Conservation (phyloP, 345 rosid genomes). For the Salix arbutifolia region DNA sequence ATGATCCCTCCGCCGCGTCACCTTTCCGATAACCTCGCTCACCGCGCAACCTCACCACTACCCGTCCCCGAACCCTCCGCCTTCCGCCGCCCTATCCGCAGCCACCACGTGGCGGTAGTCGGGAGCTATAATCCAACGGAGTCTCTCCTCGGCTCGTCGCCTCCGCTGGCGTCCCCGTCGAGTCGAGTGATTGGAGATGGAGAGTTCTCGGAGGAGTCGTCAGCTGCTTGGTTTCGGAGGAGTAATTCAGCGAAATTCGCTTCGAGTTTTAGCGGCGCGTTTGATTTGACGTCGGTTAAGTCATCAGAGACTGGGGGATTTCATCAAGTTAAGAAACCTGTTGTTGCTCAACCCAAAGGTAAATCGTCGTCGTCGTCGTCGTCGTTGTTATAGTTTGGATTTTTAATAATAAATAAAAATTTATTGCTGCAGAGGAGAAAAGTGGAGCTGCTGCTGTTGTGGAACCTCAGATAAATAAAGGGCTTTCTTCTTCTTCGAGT, state of each 20-base stretch:
- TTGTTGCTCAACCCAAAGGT: neutral
- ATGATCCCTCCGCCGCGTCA: slow-evolving; percentile 76
- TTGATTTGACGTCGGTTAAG: slow-evolving; percentile 53
- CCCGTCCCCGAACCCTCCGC: slow-evolving; percentile 32
- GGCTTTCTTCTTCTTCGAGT: neutral
- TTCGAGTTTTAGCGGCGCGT: slow-evolving; percentile 63
- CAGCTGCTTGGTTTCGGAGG: slow-evolving; percentile 45
- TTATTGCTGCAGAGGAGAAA: slow-evolving; percentile 9
- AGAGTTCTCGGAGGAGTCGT: slow-evolving; percentile 51
- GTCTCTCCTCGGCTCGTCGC: slow-evolving; percentile 51
- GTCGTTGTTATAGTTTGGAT: neutral
- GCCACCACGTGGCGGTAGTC: slow-evolving; percentile 23
- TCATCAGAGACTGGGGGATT: slow-evolving; percentile 11
- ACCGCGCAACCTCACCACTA: slow-evolving; percentile 56
- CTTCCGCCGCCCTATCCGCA: slow-evolving; percentile 25
- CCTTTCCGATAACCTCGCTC: slow-evolving; percentile 47
- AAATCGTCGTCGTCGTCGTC: no score
- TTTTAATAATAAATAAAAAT: neutral
- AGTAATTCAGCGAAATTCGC: slow-evolving; percentile 55
- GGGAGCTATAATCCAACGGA: slow-evolving; percentile 68
- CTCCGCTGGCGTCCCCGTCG: slow-evolving; percentile 26
- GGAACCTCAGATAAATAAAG: slow-evolving; percentile 6
- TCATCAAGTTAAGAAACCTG: slow-evolving; percentile 13
- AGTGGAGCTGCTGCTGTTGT: slow-evolving; percentile 12
- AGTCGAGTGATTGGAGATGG: slow-evolving; percentile 29